phyloP scores from a whole-genome alignment of 768 basidiomycete genomes.

The Cantharellus cinnabarinus region DNA sequence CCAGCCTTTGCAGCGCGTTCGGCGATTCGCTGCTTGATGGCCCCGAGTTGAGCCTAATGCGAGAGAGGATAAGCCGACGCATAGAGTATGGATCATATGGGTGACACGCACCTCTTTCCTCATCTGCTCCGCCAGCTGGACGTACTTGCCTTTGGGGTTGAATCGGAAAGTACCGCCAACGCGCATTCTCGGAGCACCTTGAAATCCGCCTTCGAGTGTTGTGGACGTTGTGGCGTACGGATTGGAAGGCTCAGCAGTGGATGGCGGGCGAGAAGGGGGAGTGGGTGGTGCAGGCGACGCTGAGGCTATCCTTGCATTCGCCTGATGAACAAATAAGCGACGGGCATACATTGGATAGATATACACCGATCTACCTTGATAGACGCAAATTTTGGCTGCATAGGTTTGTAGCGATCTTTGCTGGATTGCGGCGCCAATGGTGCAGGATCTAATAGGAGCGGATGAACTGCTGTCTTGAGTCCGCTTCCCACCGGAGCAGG shows the following conservation, averaged over 20 bases:
- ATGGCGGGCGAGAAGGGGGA: constrained; percentile 2
- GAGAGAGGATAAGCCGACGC: constrained; percentile 10
- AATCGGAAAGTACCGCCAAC: constrained; percentile 56
- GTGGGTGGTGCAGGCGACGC: constrained; percentile 18
- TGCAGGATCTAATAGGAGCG: constrained; percentile 53
- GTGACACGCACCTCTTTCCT: constrained; percentile 36
- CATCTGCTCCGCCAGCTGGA: constrained; percentile 23
- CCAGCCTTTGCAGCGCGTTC: constrained; percentile 88
- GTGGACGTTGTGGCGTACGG: constrained; percentile 48
- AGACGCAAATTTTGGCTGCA: constrained; percentile 97
- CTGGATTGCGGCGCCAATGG: constrained; percentile 38
- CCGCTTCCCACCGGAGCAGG: constrained; percentile 61
- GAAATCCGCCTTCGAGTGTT: constrained; percentile 29
- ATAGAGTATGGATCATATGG: constrained; percentile 27
- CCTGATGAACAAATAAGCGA: constrained; percentile 18
- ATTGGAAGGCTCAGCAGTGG: constrained; percentile 26
- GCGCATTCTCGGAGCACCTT: constrained; percentile 55
- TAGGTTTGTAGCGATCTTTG: constrained; percentile 89
- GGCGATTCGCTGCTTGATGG: constrained; percentile 78
- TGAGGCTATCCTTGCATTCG: constrained; percentile 56
- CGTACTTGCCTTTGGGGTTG: constrained; percentile 77
- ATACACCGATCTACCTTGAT: constrained; percentile 40
- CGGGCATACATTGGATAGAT: not conserved
- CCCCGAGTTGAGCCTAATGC: constrained; percentile 54
- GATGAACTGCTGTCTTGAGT: constrained; percentile 80